Percentiles rank a stretch among this genome's conserved stretches.
phyloP scores from a whole-genome alignment of 2,329 filamentous ascomycete species.

The Laburnicola sp. region DNA sequence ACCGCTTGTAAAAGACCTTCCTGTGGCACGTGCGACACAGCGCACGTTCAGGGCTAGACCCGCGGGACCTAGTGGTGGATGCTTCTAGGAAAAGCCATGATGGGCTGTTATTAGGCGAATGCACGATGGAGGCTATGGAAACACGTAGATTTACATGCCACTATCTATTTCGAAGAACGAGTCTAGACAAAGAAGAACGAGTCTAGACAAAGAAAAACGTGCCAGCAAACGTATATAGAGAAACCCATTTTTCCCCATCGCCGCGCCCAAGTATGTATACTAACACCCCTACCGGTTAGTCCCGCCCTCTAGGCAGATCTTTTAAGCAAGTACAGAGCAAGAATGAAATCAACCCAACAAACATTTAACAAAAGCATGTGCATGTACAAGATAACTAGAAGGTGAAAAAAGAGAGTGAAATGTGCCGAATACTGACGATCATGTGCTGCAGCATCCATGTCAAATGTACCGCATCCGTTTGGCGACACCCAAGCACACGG shows the following conservation, averaged over 20 bases:
- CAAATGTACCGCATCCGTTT: conserved; percentile 51
- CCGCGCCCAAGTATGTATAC: neutral
- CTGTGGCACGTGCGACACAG: no score
- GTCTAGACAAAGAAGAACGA: neutral
- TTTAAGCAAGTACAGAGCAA: neutral
- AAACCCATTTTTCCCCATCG: neutral
- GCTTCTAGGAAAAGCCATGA: no score
- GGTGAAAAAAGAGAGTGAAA: neutral
- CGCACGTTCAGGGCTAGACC: no score
- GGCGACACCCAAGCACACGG: conserved; percentile 45
- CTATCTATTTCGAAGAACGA: neutral
- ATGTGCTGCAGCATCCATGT: conserved; percentile 3
- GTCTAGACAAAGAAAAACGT: neutral
- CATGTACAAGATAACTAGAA: neutral
- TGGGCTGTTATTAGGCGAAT: no score
- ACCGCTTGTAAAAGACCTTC: no score
- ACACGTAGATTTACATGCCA: no score
- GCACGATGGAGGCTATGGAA: no score
- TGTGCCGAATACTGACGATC: neutral
- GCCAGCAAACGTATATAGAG: neutral
- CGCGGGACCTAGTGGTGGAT: no score
- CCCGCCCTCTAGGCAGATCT: neutral
- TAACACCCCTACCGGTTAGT: neutral
- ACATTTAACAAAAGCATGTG: no score
- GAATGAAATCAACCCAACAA: neutral